Conservation (phyloP, 1,284 basidiomycete genomes). For the Crucibulum cyathiforme region DNA sequence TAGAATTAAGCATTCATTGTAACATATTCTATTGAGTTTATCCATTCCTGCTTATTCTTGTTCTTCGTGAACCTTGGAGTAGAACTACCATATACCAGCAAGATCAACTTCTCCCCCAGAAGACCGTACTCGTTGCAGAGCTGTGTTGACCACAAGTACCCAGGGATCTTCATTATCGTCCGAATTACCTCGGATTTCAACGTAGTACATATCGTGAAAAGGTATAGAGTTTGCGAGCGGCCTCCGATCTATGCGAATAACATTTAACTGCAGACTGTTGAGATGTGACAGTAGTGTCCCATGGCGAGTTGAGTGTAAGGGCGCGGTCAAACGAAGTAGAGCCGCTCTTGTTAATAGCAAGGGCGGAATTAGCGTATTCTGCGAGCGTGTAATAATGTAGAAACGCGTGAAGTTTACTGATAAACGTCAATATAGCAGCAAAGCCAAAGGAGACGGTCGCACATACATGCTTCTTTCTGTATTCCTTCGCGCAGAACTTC, state of each 20-base stretch:
- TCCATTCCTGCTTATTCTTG: too few species aligned
- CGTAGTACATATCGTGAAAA: slow-evolving; percentile 67
- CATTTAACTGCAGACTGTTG: slow-evolving; percentile 28
- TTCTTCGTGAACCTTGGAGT: too few species aligned
- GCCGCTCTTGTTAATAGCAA: slow-evolving; percentile 16
- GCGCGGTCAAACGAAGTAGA: slow-evolving; percentile 23
- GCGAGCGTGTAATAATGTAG: slow-evolving; percentile 53
- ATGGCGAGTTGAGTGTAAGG: slow-evolving; percentile 7
- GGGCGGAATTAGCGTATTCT: slow-evolving; percentile 30
- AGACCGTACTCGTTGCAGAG: too few species aligned
- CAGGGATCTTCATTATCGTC: too few species aligned
- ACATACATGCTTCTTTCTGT: slow-evolving; percentile 65
- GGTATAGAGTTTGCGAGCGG: slow-evolving; percentile 53
- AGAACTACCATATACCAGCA: slow-evolving; percentile 51
- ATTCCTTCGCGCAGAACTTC: slow-evolving; percentile 64
- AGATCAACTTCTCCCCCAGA: slow-evolving; percentile 38
- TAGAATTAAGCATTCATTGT: neutral
- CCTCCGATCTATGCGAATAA: slow-evolving; percentile 67
- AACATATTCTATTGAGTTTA: too few species aligned
- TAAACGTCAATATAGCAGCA: slow-evolving; percentile 7
- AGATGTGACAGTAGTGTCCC: slow-evolving; percentile 24
- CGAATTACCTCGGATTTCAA: slow-evolving; percentile 47
- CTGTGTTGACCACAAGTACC: too few species aligned
- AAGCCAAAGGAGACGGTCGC: slow-evolving; percentile 3
- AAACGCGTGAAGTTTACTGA: slow-evolving; percentile 72